phyloP scores from a whole-genome alignment of 2,329 filamentous ascomycete genomes.

The Proliferodiscus dingleyae region DNA sequence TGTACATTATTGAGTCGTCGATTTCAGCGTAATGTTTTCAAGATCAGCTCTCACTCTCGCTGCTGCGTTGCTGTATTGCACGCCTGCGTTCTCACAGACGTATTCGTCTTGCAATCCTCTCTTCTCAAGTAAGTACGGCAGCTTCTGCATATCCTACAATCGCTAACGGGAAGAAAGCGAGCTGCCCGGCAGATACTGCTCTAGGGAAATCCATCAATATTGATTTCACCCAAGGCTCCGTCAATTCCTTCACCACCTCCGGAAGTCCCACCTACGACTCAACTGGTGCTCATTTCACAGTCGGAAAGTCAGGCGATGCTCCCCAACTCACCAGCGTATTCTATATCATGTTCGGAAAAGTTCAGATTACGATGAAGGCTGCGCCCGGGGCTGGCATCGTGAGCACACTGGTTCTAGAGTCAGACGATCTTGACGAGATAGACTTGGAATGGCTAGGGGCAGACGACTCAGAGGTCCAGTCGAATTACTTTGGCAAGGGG shows the following conservation, averaged over 20 bases:
- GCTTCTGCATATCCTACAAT: not conserved
- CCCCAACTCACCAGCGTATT: constrained; percentile 85
- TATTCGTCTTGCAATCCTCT: constrained; percentile 53
- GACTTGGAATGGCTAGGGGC: constrained; percentile 95
- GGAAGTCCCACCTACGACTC: constrained; percentile 68
- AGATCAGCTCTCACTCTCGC: constrained; percentile 18
- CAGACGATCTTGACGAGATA: constrained; percentile 90
- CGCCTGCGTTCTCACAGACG: constrained; percentile 41
- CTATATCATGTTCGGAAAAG: constrained; percentile 98
- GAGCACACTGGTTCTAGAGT: constrained; percentile 85
- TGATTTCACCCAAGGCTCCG: constrained; percentile 74
- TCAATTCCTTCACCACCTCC: constrained; percentile 71
- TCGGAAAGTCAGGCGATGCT: constrained; percentile 71
- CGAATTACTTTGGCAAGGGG: constrained; percentile 96
- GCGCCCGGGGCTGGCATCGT: constrained; percentile 89
- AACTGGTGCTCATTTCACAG: constrained; percentile 77
- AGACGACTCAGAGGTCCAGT: constrained; percentile 73
- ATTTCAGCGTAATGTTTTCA: constrained; percentile 24
- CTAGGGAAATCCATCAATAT: constrained; percentile 77
- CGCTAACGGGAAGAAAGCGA: constrained; percentile 35
- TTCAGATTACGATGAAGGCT: constrained; percentile 79
- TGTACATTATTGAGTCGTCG: constrained; percentile 13
- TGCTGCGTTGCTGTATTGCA: constrained; percentile 16
- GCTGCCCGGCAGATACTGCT: constrained; percentile 72
- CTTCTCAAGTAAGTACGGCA: constrained; percentile 30